phyloP scores from a whole-genome alignment of 768 basidiomycete species.

The Trametes punicea region DNA sequence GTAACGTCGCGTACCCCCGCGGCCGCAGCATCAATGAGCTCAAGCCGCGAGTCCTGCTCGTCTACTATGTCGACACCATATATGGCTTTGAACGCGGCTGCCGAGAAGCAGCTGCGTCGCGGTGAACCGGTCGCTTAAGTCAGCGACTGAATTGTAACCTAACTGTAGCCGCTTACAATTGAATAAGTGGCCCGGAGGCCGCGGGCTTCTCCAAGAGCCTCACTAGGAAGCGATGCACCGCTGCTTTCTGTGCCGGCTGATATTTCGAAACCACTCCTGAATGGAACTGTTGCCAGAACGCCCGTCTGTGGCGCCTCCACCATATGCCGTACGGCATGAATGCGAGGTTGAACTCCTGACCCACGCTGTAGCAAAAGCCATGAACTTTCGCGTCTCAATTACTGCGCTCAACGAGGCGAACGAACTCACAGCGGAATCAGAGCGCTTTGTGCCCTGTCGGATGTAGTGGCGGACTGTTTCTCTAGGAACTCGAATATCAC shows the following conservation, averaged over 20 bases:
- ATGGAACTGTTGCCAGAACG: constrained; percentile 13
- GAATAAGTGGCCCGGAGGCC: background rate
- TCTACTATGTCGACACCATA: constrained; percentile 1
- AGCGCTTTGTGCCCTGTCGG: background rate
- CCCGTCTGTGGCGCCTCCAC: constrained; percentile 14
- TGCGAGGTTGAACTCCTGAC: constrained; percentile 2
- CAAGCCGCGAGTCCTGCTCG: constrained; percentile 14
- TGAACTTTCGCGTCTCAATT: too few species aligned
- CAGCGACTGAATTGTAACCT: background rate
- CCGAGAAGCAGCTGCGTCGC: background rate
- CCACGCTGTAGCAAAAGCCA: background rate
- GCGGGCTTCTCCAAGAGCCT: constrained; percentile 3
- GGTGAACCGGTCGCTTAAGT: background rate
- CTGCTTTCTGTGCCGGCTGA: background rate
- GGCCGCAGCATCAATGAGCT: constrained; percentile 11
- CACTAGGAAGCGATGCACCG: constrained; percentile 6
- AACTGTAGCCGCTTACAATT: background rate
- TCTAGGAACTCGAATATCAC: constrained; percentile 22
- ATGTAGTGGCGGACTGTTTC: constrained; percentile 21
- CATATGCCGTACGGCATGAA: constrained; percentile 5
- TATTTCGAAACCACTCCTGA: background rate
- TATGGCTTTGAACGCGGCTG: background rate
- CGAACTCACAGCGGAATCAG: constrained; percentile 10
- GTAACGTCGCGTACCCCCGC: background rate
- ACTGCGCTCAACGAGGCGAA: too few species aligned